Percentiles rank a stretch among this genome's conserved stretches.
Evolutionary conservation across 2,329 filamentous ascomycete species (phyloP).

Genomic region (Hypoxylon sp.): DNA sequence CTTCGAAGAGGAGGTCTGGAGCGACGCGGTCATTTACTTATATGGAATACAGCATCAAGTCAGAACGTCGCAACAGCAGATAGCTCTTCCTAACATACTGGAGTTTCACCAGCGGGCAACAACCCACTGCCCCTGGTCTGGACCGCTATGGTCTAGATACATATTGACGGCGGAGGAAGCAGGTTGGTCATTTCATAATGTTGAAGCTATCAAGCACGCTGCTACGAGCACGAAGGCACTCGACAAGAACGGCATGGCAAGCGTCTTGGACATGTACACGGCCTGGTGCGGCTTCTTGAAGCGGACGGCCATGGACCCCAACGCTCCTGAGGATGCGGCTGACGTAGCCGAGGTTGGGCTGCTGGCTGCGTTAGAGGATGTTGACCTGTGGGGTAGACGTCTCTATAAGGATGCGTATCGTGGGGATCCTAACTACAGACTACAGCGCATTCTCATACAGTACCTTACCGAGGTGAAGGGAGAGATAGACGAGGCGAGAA

Average conservation of each 20-base stretch:
- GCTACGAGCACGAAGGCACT: conserved; percentile 88
- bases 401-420: conserved; percentile 80
- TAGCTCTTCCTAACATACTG: conserved; percentile 64
- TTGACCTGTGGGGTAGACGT: conserved; percentile 80
- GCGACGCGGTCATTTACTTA: conserved; percentile 83
- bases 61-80: conserved; percentile 54
- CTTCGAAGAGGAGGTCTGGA: conserved; percentile 81
- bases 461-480: conserved; percentile 88
- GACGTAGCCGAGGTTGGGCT: conserved; percentile 93
- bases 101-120: conserved; percentile 84
- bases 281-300: conserved; percentile 96
- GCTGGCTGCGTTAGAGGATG: conserved; percentile 84
- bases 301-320: conserved; percentile 80
- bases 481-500: conserved; percentile 79
- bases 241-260: conserved; percentile 86
- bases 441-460: conserved; percentile 92
- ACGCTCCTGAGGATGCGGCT: conserved; percentile 81
- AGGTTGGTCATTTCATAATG: conserved; percentile 78
- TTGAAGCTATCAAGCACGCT: conserved; percentile 90
- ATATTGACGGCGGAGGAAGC: conserved; percentile 87
- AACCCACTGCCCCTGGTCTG: conserved; percentile 92
- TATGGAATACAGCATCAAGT: conserved; percentile 61
- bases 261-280: conserved; percentile 89
- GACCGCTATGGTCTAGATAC: conserved; percentile 89
- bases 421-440: conserved; percentile 88